These are phyloP conservation scores for Goniomonas avonlea DNA, from an alignment of 78 protist species.

Conservation along the genomic window DNA sequence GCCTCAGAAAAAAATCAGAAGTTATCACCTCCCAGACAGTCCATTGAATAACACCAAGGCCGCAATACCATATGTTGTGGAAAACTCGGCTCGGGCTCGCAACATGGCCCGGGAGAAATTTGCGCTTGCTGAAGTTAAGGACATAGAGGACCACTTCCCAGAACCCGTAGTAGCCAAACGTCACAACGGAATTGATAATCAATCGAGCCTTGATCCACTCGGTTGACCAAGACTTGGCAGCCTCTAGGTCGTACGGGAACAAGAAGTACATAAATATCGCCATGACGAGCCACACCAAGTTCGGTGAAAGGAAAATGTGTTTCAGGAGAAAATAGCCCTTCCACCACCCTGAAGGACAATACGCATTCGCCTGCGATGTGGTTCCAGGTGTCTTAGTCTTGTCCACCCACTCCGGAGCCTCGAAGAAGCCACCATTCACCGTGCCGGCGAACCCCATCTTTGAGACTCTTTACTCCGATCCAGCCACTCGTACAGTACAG, in stretches of 20 bases:
- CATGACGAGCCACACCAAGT: slow-evolving; percentile 8
- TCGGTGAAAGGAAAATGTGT: neutral
- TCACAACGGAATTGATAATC: neutral
- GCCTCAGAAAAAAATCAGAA: too few species aligned
- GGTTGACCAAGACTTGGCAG: neutral
- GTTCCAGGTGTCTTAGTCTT: neutral
- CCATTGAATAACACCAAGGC: slow-evolving; percentile 15
- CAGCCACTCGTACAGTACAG: too few species aligned
- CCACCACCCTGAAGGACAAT: neutral
- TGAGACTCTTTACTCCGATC: too few species aligned
- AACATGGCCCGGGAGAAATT: neutral
- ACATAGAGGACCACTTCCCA: slow-evolving; percentile 8
- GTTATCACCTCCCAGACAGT: neutral
- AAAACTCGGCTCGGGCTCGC: neutral
- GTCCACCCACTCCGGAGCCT: slow-evolving; percentile 4
- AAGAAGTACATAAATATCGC: neutral
- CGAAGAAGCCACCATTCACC: neutral
- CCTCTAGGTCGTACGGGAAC: slow-evolving; percentile 26
- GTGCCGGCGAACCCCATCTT: slow-evolving; percentile 2
- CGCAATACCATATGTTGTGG: slow-evolving; percentile 16
- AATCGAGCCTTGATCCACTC: neutral
- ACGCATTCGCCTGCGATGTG: neutral
- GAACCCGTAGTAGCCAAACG: neutral
- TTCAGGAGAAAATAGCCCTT: neutral
- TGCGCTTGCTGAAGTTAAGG: neutral